phyloP scores from a whole-genome alignment of 805 yeast species.

The Yarrowia sp. region DNA sequence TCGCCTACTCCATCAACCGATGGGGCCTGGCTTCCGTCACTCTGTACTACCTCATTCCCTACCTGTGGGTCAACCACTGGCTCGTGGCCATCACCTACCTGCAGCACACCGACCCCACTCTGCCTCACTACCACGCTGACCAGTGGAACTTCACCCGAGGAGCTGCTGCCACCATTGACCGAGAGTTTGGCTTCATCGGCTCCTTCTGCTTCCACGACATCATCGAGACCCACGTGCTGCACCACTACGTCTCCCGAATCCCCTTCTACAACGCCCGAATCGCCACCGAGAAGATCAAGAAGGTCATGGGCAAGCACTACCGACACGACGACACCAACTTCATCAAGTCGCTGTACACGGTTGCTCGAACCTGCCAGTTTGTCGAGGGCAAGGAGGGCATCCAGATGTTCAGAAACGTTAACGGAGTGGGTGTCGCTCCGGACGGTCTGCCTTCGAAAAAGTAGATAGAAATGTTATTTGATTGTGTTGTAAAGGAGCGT shows the following conservation, averaged over 20 bases:
- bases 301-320: slow-evolving; percentile 86
- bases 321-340: slow-evolving; percentile 70
- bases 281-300: slow-evolving; percentile 77
- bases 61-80: slow-evolving; percentile 87
- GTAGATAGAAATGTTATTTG: slow-evolving; percentile 38
- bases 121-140: slow-evolving; percentile 78
- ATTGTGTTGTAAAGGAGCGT: background rate
- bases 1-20: slow-evolving; percentile 65
- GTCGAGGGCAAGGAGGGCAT: slow-evolving; percentile 74
- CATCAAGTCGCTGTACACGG: slow-evolving; percentile 67
- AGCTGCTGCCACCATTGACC: slow-evolving; percentile 87
- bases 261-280: slow-evolving; percentile 83
- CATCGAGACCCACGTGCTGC: slow-evolving; percentile 88
- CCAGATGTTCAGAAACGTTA: slow-evolving; percentile 74
- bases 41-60: slow-evolving; percentile 78
- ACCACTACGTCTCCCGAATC: slow-evolving; percentile 81
- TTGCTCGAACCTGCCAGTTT: slow-evolving; percentile 69
- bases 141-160: slow-evolving; percentile 85
- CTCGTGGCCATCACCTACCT: slow-evolving; percentile 82
- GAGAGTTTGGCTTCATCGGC: slow-evolving; percentile 83
- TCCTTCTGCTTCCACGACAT: slow-evolving; percentile 83
- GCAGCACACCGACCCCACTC: slow-evolving; percentile 79
- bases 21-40: slow-evolving; percentile 69
- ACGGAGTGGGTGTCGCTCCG: slow-evolving; percentile 59
- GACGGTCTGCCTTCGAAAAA: slow-evolving; percentile 37